These are phyloP conservation scores for Kodamaea suecica DNA, from an alignment of 1,139 yeast species.

Conservation along the genomic window DNA sequence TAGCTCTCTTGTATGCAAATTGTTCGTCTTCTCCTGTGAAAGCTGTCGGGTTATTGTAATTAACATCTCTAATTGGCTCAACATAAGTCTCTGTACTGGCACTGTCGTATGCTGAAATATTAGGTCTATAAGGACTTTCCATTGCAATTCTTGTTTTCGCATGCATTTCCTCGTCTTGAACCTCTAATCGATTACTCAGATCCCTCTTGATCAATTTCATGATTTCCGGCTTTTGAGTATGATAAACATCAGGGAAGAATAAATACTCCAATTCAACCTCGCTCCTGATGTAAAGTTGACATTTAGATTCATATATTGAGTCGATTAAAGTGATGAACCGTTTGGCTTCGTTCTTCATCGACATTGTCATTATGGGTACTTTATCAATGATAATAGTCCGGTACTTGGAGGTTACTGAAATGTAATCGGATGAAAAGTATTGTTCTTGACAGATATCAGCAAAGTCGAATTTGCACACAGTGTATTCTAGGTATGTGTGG, in stretches of 20 bases:
- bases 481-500: constrained; percentile 30
- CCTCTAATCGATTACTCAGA: constrained; percentile 31
- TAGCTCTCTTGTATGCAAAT: constrained; percentile 72
- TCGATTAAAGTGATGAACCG: constrained; percentile 64
- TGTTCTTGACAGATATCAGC: constrained; percentile 55
- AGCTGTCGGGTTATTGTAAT: constrained; percentile 50
- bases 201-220: constrained; percentile 13
- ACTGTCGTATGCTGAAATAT: constrained; percentile 58
- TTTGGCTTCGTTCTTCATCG: constrained; percentile 66
- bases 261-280: constrained; percentile 49
- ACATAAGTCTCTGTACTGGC: constrained; percentile 34
- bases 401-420: constrained; percentile 60
- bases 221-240: constrained; percentile 5
- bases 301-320: constrained; percentile 65
- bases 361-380: constrained; percentile 58
- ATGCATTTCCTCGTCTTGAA: constrained; percentile 68
- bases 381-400: constrained; percentile 56
- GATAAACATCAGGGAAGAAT: constrained; percentile 53
- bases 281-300: constrained; percentile 52
- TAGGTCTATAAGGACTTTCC: constrained; percentile 66
- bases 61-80: constrained; percentile 23
- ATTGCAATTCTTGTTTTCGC: constrained; percentile 61
- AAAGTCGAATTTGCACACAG: constrained; percentile 51
- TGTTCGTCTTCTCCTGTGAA: constrained; percentile 78
- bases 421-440: constrained; percentile 66